These are phyloP conservation scores for Fusarium lateritium DNA, from an alignment of 2,329 filamentous ascomycete species.

Conservation along the genomic window DNA sequence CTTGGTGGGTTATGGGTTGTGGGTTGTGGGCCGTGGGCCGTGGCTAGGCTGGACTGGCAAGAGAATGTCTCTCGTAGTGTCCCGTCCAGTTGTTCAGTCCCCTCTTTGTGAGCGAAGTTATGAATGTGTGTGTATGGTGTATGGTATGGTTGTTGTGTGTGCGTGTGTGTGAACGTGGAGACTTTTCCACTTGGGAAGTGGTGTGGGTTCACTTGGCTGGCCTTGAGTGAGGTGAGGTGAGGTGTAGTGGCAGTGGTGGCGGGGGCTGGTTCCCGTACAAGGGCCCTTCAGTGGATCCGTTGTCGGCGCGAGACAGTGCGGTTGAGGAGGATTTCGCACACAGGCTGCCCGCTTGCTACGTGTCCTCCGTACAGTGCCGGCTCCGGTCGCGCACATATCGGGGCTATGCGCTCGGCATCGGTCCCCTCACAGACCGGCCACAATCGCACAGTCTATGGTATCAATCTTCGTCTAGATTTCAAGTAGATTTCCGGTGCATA, in stretches of 20 bases:
- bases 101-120: slow-evolving; percentile 2
- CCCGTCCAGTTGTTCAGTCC: neutral
- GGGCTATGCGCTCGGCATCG: slow-evolving; percentile 15
- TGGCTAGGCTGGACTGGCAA: slow-evolving; percentile 1
- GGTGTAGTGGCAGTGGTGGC: slow-evolving; percentile 15
- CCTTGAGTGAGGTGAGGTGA: neutral
- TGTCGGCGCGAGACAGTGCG: slow-evolving; percentile 40
- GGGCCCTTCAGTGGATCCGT: slow-evolving; percentile 25
- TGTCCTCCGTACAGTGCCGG: slow-evolving; percentile 17
- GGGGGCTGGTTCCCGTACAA: slow-evolving; percentile 23
- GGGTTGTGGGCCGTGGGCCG: neutral
- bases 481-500: slow-evolving; percentile 11
- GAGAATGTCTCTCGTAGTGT: slow-evolving; percentile 3
- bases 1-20: neutral
- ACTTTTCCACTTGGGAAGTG: slow-evolving; percentile 16
- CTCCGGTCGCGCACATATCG: slow-evolving; percentile 25
- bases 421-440: slow-evolving; percentile 18
- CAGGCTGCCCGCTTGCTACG: too few species aligned
- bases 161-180: slow-evolving; percentile 20
- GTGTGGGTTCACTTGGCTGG: slow-evolving; percentile 22
- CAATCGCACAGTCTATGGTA: slow-evolving; percentile 22
- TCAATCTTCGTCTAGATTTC: slow-evolving; percentile 21
- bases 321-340: slow-evolving; percentile 34
- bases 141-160: neutral
- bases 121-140: slow-evolving; percentile 6